Conservation (phyloP, 768 basidiomycete genomes). For the Leccinum obscurum region DNA sequence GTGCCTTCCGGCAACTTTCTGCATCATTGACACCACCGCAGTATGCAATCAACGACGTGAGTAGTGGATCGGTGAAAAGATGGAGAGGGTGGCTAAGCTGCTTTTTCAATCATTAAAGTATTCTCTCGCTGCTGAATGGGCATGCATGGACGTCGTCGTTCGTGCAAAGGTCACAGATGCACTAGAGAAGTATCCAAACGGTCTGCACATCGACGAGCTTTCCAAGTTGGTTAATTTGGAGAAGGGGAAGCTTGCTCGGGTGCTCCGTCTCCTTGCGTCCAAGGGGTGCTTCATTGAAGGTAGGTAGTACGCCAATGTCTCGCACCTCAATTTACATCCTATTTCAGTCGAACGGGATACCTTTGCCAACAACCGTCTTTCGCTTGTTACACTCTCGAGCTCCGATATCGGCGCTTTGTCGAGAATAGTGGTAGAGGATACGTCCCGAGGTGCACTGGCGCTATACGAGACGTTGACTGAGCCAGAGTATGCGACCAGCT, state of each 20-base stretch:
- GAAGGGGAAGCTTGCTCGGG: constrained; percentile 14
- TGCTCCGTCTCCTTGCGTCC: constrained; percentile 33
- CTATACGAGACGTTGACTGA: constrained; percentile 29
- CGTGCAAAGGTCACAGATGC: background rate
- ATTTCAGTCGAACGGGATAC: constrained; percentile 17
- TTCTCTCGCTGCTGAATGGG: constrained; percentile 26
- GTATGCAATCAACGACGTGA: constrained; percentile 27
- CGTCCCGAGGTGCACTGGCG: constrained; percentile 12
- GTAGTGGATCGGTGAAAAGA: background rate
- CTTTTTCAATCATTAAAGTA: constrained; percentile 4
- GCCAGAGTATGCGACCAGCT: constrained; percentile 25
- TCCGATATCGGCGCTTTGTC: constrained; percentile 12
- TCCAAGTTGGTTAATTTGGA: background rate
- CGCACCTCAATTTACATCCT: background rate
- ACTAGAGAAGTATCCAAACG: background rate
- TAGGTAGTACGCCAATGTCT: background rate
- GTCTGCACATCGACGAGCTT: background rate
- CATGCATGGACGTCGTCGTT: constrained; percentile 25
- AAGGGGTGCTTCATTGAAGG: constrained; percentile 35
- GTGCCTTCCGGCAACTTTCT: constrained; percentile 28
- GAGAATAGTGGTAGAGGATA: constrained; percentile 10
- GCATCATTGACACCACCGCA: constrained; percentile 28
- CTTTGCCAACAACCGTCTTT: constrained; percentile 32
- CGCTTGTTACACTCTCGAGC: constrained; percentile 24
- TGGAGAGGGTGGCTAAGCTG: background rate